Evolutionary conservation across 2,329 filamentous ascomycete species (phyloP), one percentile per base, ranked within the genome.

Genomic region (Pezicula rhizophila): DNA sequence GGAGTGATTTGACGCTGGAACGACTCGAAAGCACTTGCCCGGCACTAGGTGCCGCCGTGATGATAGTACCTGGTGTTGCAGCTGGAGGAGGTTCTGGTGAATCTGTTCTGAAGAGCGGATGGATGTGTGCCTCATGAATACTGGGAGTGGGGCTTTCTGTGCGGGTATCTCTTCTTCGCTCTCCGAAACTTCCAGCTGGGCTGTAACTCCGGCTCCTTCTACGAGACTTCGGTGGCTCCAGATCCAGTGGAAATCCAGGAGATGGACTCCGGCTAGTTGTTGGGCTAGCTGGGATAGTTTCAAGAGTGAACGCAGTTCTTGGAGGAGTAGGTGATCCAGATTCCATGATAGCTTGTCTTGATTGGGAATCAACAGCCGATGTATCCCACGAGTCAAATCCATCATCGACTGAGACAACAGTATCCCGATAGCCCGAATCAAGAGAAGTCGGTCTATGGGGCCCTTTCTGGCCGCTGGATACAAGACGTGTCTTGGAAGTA

Each of bases 371-470:
- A 2, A 88, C 81, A 0, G 74, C 72, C 0, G 83, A 86, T 0
- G 83, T 87, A 59, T 89, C 85, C 86, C 86, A 89, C 2, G 77
- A 82, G 58, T 89, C 85, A 58, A 89, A 89, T 1, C 79, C 78
- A 52, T 86, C 82, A n/a, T 78, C 76, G 25, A 53, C 49, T 14
- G 12, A 63, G 20, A 52, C 35, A 20, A 40, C 52, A 18, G 50
- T 54, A 33, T 59, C 59, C 17, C 52, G 54, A 37, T 55, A 50
- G 11, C 59, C 64, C 0, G 76, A 77, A 5, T 78, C 75, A 8
- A 76, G 62, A 1, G 80, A 82, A 6, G 67, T 57, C 2, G 72
- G 48, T 18, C 77, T 69, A 20, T 68, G 67, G 18, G 55, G 46
- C 8, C 61, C 59, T 47, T 67, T 70, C 46, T 72, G 69, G 49